Evolutionary conservation across 495 filamentous ascomycete species (phyloP).

Genomic region (Daldinia bambusicola): DNA sequence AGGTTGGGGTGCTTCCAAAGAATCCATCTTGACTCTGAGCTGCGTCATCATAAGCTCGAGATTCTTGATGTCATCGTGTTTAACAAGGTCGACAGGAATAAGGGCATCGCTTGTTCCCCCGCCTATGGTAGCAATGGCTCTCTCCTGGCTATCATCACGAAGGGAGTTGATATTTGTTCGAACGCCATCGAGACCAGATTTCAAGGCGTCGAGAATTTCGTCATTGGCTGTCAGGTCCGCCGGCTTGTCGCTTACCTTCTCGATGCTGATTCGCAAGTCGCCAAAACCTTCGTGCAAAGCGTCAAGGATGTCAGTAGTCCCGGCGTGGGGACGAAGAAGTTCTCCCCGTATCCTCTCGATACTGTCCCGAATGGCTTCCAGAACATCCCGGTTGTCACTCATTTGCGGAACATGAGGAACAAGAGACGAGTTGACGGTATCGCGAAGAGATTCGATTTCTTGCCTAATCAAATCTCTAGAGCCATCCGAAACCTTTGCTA

Average conservation of each 20-base stretch:
- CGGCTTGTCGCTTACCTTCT: conserved; percentile 80
- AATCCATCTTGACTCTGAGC: conserved; percentile 83
- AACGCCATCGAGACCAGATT: conserved; percentile 76
- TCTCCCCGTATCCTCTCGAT: conserved; percentile 75
- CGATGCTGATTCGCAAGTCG: conserved; percentile 76
- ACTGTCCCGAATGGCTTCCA: conserved; percentile 76
- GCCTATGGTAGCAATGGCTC: conserved; percentile 66
- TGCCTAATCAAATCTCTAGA: conserved; percentile 76
- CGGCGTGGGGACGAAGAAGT: conserved; percentile 63
- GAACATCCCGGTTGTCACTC: conserved; percentile 64
- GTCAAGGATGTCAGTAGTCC: conserved; percentile 80
- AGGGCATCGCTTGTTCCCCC: conserved; percentile 47
- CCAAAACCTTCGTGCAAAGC: conserved; percentile 84
- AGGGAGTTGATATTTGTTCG: conserved; percentile 81
- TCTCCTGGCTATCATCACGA: conserved; percentile 63
- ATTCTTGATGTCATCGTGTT: conserved; percentile 79
- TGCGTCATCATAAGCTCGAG: conserved; percentile 84
- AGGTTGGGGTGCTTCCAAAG: conserved; percentile 71
- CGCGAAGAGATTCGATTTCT: conserved; percentile 81
- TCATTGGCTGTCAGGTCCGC: conserved; percentile 80
- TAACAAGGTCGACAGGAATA: conserved; percentile 57
- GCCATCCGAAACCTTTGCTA: conserved; percentile 54
- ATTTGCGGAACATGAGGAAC: conserved; percentile 64
- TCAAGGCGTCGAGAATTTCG: conserved; percentile 87
- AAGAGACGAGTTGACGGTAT: conserved; percentile 74